A percentile compares a stretch with the other conserved stretches of the same genome.
Conservation (phyloP, 208 protist species). For the Porcisia deanei region DNA sequence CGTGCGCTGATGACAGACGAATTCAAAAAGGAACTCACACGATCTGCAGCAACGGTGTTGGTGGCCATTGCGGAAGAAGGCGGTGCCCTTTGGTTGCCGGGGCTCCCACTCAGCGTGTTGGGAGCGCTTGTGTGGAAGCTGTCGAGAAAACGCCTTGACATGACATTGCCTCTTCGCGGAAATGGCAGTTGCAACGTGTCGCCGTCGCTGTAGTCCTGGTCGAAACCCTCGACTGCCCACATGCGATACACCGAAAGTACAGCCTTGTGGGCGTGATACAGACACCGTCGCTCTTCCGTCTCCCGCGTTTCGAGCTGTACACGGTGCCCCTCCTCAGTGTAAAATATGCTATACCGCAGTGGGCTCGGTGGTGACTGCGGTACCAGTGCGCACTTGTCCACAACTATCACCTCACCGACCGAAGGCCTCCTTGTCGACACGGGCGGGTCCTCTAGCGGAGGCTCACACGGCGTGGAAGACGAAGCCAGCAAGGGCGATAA, state of each 20-base stretch:
- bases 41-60: slow-evolving; percentile 3
- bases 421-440: slow-evolving; percentile 16
- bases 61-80: not conserved
- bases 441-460: slow-evolving; percentile 6
- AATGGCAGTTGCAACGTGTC: not conserved
- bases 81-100: not conserved
- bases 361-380: not conserved
- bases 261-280: slow-evolving; percentile 32
- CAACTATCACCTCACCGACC: slow-evolving; percentile 4
- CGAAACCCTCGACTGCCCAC: slow-evolving; percentile 13
- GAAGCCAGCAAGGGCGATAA: slow-evolving; percentile 3
- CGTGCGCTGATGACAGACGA: slow-evolving; percentile 17
- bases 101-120: not conserved
- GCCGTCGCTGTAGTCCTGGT: slow-evolving; percentile 9
- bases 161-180: not conserved
- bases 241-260: slow-evolving; percentile 34
- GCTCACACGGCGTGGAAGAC: slow-evolving; percentile 13
- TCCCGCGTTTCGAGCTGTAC: slow-evolving; percentile 31
- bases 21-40: slow-evolving; percentile 17
- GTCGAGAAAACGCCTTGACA: slow-evolving; percentile 1
- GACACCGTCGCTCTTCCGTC: slow-evolving; percentile 36
- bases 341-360: slow-evolving; percentile 12
- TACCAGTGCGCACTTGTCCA: not conserved
- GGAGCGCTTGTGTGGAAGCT: not conserved
- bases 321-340: slow-evolving; percentile 38